These are phyloP conservation scores for Rhodotorula sp. DNA, from an alignment of 1,284 basidiomycete genomes.

Conservation along the genomic window DNA sequence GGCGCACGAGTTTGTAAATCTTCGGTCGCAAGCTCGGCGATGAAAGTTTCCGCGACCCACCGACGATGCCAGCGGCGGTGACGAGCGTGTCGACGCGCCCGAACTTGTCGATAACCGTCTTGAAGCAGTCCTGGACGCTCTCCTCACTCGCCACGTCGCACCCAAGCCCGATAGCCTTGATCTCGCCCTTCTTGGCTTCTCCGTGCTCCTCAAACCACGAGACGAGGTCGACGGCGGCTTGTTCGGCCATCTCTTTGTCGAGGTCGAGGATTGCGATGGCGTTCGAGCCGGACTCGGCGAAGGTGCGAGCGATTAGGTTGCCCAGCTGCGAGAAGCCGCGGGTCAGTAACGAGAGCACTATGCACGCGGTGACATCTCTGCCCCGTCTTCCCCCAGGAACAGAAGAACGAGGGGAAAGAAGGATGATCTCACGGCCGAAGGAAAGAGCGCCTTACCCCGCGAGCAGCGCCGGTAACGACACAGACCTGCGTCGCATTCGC, in stretches of 20 bases:
- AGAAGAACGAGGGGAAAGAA: not conserved
- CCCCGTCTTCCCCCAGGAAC: no score
- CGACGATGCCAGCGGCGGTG: conserved; percentile 72
- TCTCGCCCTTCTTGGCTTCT: conserved; percentile 60
- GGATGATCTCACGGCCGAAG: no score
- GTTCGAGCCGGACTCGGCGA: conserved; percentile 80
- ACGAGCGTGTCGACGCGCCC: conserved; percentile 83
- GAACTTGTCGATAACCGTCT: conserved; percentile 65
- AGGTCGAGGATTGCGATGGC: conserved; percentile 81
- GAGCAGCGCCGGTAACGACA: conserved; percentile 89
- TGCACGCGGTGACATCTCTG: not conserved
- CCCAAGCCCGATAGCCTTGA: conserved; percentile 72
- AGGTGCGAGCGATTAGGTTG: conserved; percentile 82
- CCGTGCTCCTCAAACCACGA: conserved; percentile 61
- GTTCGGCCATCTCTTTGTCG: conserved; percentile 67
- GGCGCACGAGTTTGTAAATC: conserved; percentile 52
- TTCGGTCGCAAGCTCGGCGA: not conserved
- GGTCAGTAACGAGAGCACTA: not conserved
- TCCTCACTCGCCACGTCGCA: conserved; percentile 86
- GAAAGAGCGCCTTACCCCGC: conserved; percentile 55
- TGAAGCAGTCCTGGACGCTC: conserved; percentile 71
- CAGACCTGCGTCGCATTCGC: conserved; percentile 58
- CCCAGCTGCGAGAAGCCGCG: conserved; percentile 57
- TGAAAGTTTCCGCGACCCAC: conserved; percentile 8
- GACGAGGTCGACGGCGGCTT: conserved; percentile 71